Evolutionary conservation across 2,329 filamentous ascomycete species (phyloP).

Genomic region (Zymoseptoria passerinii): DNA sequence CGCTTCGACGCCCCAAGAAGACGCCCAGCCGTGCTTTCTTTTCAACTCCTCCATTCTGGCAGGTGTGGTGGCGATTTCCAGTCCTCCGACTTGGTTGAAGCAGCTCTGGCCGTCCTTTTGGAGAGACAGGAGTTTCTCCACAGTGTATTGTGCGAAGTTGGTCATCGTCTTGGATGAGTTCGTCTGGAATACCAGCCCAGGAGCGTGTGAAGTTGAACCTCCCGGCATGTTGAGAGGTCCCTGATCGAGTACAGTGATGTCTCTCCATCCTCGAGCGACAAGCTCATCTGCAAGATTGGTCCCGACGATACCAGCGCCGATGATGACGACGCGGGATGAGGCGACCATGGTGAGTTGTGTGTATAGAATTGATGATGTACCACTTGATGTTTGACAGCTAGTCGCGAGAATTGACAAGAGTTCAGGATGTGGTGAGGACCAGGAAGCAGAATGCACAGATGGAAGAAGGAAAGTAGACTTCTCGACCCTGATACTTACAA

Average conservation of each 20-base stretch:
- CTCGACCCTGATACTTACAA: not conserved
- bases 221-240: constrained; percentile 55
- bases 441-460: not conserved
- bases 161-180: constrained; percentile 52
- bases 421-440: not conserved
- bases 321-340: constrained; percentile 44
- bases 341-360: constrained; percentile 24
- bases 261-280: constrained; percentile 51
- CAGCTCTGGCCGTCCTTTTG: constrained; percentile 43
- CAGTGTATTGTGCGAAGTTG: constrained; percentile 52
- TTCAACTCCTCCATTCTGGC: constrained; percentile 53
- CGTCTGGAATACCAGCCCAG: constrained; percentile 57
- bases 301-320: constrained; percentile 57
- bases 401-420: not conserved
- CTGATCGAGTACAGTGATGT: constrained; percentile 59
- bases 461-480: not conserved
- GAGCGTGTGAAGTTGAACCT: constrained; percentile 58
- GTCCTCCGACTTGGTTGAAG: constrained; percentile 55
- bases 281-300: constrained; percentile 58
- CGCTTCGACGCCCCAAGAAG: constrained; percentile 53
- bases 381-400: not conserved
- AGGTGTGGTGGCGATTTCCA: constrained; percentile 55
- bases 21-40: constrained; percentile 53
- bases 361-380: not conserved
- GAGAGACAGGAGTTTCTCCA: constrained; percentile 51